Evolutionary conservation across 1,284 basidiomycete species (phyloP), one percentile per base, ranked within the genome.

Genomic region (Volvariella volvacea): DNA sequence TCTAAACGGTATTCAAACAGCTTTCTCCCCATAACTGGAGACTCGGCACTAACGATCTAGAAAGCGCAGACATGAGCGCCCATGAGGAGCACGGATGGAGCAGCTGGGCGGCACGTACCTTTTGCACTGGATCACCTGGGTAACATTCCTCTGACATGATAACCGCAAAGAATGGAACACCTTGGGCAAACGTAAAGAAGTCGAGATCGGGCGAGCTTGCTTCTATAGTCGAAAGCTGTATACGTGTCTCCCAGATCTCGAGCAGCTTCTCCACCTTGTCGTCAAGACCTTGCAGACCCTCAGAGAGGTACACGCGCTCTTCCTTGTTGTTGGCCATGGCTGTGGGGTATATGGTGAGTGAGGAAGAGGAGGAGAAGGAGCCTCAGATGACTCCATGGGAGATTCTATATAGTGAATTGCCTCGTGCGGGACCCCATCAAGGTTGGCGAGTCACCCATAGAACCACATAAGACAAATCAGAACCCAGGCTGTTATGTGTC

Each of bases 161-260:
- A 14, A 68, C 61, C 6, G 61, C 67, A 50, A 72, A 70, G 52
- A 58, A 68, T 40, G 58, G 55, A 3, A 61, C 59, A 15, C 47
- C 52, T 16, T 55, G 42, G 4, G 65, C 58, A 44, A 74, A 75
- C 0, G 64, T 62, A n/a, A 71, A 39, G 1, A 73, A 45, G 48
- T 72, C 70, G 17, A 64, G 47, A 2, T 50, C 47, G 1, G 63
- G 64, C 41, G 61, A 48, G 1, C 62, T 56, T 1, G 64, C 54
- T 28, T 74, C 73, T 1, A 67, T 55, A 3, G 67, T 63, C 33
- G 55, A 56, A 9, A 64, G 51, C 45, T 70, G 70, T 36, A 73
- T 55, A 39, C 67, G 51, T 34, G 34, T 36, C n/a, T 66, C 66
- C 49, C 64, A 74, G 16, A 68, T 57, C 2, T 40, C 14, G 16